A percentile compares a stretch with the other conserved stretches of the same genome.
These are phyloP conservation scores for Hymenoscyphus occultus DNA, from an alignment of 2,329 filamentous ascomycete species.

Conservation along the genomic window DNA sequence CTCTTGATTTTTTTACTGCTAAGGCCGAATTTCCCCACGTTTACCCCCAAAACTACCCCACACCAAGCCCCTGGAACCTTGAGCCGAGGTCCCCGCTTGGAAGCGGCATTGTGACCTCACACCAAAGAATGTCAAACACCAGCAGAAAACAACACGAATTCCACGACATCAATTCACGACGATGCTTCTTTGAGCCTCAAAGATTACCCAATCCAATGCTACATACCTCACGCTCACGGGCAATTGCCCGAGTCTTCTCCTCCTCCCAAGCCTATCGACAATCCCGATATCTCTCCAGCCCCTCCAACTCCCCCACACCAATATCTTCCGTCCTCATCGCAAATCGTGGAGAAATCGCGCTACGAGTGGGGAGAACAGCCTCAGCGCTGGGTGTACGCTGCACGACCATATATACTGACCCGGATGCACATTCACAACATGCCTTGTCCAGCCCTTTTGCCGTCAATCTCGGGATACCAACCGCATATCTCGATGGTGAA, in stretches of 20 bases:
- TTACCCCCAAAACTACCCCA: background rate
- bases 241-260: conserved; percentile 30
- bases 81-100: background rate
- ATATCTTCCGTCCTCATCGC: conserved; percentile 87
- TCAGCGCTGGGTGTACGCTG: conserved; percentile 85
- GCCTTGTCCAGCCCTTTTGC: conserved; percentile 80
- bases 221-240: conserved; percentile 31
- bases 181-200: background rate
- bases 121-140: background rate
- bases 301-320: conserved; percentile 39
- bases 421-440: conserved; percentile 84
- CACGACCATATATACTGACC: conserved; percentile 92
- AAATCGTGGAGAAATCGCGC: conserved; percentile 93
- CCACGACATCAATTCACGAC: background rate
- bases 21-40: too few relatives aligned
- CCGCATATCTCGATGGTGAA: conserved; percentile 89
- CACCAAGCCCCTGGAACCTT: background rate
- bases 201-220: conserved; percentile 23
- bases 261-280: conserved; percentile 15
- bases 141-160: background rate
- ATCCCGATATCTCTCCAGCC: conserved; percentile 18
- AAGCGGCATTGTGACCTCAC: background rate
- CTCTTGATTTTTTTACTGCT: too few relatives aligned
- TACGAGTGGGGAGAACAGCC: conserved; percentile 88
- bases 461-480: conserved; percentile 76